phyloP scores from a whole-genome alignment of 768 basidiomycete species.

The Auricularia sp. region DNA sequence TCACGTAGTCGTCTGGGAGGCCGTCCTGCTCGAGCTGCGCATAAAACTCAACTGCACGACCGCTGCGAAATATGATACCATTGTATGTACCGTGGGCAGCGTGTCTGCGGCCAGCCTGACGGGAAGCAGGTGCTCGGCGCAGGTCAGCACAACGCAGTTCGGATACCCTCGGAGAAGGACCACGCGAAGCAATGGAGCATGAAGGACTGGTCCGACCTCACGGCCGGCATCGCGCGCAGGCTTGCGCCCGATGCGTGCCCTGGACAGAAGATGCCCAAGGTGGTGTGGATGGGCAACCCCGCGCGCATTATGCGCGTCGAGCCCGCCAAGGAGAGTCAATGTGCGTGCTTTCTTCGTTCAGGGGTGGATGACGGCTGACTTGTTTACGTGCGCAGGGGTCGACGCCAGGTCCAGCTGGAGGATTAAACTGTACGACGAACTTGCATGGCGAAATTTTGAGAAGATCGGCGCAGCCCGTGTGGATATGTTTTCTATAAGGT shows the following conservation, averaged over 20 bases:
- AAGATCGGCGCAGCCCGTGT: not conserved
- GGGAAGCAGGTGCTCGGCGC: not conserved
- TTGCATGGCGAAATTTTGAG: not conserved
- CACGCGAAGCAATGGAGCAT: not conserved
- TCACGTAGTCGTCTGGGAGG: not conserved
- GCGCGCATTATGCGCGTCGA: not conserved
- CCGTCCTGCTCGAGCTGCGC: not conserved
- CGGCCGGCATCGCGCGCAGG: not conserved
- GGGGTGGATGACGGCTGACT: not conserved
- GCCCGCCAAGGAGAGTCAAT: not conserved
- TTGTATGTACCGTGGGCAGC: not conserved
- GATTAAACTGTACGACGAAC: not conserved
- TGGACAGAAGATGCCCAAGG: not conserved
- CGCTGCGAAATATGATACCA: not conserved
- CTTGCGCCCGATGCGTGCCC: not conserved
- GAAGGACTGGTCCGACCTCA: not conserved
- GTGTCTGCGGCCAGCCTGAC: too few relatives aligned
- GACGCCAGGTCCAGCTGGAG: not conserved
- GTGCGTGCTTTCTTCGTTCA: not conserved
- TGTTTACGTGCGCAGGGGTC: not conserved
- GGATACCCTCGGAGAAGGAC: not conserved
- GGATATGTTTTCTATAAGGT: not conserved
- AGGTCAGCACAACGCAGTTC: not conserved
- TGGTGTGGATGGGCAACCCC: slow-evolving; percentile 1
- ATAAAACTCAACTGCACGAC: not conserved